Conservation (phyloP, 129 eudicot species). For the Arctium lappa region DNA sequence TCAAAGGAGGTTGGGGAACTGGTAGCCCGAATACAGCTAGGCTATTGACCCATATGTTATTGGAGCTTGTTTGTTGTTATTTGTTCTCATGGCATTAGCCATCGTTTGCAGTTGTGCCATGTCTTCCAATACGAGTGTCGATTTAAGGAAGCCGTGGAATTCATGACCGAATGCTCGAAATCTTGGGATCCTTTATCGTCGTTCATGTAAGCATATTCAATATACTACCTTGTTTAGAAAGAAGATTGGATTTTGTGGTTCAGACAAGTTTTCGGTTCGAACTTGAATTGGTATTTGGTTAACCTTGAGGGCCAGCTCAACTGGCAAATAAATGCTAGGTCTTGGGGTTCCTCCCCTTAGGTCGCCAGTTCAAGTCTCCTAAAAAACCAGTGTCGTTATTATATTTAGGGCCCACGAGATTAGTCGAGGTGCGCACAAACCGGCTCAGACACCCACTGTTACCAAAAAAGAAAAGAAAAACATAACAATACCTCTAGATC, state of each 20-base stretch:
- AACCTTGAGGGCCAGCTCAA: no score
- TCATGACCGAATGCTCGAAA: conserved; percentile 72
- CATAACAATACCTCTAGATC: background rate
- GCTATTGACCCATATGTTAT: background rate
- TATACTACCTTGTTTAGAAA: background rate
- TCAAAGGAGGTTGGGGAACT: background rate
- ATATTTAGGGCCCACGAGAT: no score
- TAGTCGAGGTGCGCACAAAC: background rate
- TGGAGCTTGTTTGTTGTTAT: background rate
- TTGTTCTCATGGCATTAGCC: background rate
- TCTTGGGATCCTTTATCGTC: conserved; percentile 77
- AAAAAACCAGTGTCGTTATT: no score
- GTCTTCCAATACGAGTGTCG: conserved; percentile 79
- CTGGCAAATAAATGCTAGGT: no score
- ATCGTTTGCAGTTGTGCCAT: conserved; percentile 67
- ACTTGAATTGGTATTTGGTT: no score
- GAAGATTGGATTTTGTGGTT: background rate
- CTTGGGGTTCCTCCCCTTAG: no score
- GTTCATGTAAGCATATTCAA: conserved; percentile 56
- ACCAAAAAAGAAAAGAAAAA: background rate
- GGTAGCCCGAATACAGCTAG: background rate
- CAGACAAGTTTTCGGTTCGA: no score
- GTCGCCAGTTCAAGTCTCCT: no score
- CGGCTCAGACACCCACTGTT: background rate
- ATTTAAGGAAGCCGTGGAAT: conserved; percentile 78